These are phyloP conservation scores for Kluyveromyces nonfermentans DNA, from an alignment of 805 yeast species.

Conservation along the genomic window DNA sequence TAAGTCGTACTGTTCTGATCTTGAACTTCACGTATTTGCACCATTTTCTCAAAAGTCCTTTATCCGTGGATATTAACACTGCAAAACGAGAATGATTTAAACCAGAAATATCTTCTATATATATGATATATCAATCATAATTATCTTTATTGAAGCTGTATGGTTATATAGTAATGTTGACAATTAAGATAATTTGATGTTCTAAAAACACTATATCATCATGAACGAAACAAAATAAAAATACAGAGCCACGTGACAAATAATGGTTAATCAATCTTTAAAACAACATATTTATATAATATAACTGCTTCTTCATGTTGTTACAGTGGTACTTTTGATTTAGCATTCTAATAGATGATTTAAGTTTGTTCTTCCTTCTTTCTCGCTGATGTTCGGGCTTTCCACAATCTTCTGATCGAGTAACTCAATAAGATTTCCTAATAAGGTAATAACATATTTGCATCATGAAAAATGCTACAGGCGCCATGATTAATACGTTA, in stretches of 20 bases:
- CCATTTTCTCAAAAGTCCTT: constrained; percentile 37
- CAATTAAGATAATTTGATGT: not conserved
- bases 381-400: not conserved
- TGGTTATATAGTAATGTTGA: not conserved
- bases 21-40: constrained; percentile 68
- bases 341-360: too few relatives aligned
- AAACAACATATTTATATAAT: too few relatives aligned
- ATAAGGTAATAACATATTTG: not conserved
- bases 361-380: not conserved
- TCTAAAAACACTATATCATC: not conserved
- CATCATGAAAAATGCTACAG: not conserved
- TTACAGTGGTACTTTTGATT: too few relatives aligned
- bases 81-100: too few relatives aligned
- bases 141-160: not conserved
- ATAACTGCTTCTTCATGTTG: too few relatives aligned
- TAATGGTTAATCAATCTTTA: too few relatives aligned
- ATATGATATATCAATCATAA: too few relatives aligned
- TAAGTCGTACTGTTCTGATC: constrained; percentile 29
- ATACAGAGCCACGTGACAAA: not conserved
- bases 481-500: not conserved
- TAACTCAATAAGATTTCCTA: not conserved
- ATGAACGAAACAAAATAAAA: not conserved
- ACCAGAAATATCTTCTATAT: too few relatives aligned
- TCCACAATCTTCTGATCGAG: not conserved
- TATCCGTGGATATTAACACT: not conserved